Evolutionary conservation across 2,329 filamentous ascomycete genomes (phyloP).

Genomic region (Fusarium lateritium): DNA sequence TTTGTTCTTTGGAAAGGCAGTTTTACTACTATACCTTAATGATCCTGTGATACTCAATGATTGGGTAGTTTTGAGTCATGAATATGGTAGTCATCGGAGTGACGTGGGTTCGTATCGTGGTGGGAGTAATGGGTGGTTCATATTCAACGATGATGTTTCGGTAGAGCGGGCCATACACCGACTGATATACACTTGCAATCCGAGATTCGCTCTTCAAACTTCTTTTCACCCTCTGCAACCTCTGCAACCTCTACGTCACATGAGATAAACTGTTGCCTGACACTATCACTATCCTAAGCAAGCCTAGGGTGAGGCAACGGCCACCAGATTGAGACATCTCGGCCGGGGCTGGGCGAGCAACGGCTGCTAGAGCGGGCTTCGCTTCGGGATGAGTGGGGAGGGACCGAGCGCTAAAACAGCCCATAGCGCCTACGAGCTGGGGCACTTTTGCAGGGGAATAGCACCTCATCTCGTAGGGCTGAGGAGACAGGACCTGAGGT

Average conservation of each 20-base stretch:
- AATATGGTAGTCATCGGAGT: not conserved
- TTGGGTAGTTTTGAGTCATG: not conserved
- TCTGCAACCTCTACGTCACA: not conserved
- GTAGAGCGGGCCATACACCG: too few species aligned
- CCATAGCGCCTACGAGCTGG: not conserved
- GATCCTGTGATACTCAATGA: not conserved
- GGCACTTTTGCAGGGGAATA: conserved; percentile 5
- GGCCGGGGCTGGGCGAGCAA: conserved; percentile 9
- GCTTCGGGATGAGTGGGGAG: conserved; percentile 12
- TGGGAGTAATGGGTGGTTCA: not conserved
- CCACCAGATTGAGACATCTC: conserved; percentile 8
- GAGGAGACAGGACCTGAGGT: conserved; percentile 8
- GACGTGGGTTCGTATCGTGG: not conserved
- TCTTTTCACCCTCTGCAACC: not conserved
- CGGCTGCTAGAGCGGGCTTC: conserved; percentile 4
- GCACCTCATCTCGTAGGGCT: conserved; percentile 26
- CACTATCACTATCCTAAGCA: conserved; percentile 5
- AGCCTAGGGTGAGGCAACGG: conserved; percentile 12
- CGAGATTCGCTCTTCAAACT: not conserved
- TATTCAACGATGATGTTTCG: not conserved
- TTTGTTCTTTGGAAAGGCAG: not conserved
- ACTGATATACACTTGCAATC: too few species aligned
- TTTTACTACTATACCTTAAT: not conserved
- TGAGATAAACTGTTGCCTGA: conserved; percentile 4
- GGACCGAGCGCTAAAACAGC: too few species aligned